Evolutionary conservation across 805 yeast genomes (phyloP), one percentile per base, ranked within the genome.

Genomic region (Zygoascus flipseniorum): DNA sequence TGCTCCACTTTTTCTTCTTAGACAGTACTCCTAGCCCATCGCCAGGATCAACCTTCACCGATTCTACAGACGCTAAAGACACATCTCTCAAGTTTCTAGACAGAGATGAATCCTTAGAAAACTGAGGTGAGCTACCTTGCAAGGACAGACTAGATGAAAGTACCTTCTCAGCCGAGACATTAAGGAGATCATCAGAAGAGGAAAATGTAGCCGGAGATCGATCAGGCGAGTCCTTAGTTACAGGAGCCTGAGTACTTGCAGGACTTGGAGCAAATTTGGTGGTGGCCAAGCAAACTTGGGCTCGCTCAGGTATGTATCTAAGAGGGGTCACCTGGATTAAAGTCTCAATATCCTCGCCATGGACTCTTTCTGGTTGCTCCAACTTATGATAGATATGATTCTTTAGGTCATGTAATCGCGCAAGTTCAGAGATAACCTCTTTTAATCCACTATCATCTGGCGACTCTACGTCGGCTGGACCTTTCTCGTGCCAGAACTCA

Each of bases 391-490:
- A 9, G 28, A 44, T 44, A 5, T 19, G 3, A 23, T 18, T n/a
- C 16, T 44, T 44, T 6, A 26, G 16, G 32, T 44, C 31, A 23
- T 20, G 16, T 10, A 44, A 8, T 9, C 18, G 5, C 4, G 4
- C 16, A 11, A 44, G 39, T n/a, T 35, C 39, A 13, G 4, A 8
- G 39, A 35, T n/a, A n/a, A 35, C 39, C 16, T 35, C 39, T 35
- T 35, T 11, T 4, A 35, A n/a, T 35, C 16, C 39, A 13, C 16
- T 35, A 10, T 11, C 39, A 85, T 4, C 60, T 58, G 75, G 79
- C 72, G 16, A 87, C 66, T 52, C 66, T 68, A 2, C 43, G 48
- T 14, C 66, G 57, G 48, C 4, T 10, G 20, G 44, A 2, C 20
- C 19, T 4, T 37, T 37, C 32, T 43, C 16, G 14, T 45, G 31